Base-by-base conservation (phyloP, 352 stramenopile species). In the Phytopythium litorale region DNA sequence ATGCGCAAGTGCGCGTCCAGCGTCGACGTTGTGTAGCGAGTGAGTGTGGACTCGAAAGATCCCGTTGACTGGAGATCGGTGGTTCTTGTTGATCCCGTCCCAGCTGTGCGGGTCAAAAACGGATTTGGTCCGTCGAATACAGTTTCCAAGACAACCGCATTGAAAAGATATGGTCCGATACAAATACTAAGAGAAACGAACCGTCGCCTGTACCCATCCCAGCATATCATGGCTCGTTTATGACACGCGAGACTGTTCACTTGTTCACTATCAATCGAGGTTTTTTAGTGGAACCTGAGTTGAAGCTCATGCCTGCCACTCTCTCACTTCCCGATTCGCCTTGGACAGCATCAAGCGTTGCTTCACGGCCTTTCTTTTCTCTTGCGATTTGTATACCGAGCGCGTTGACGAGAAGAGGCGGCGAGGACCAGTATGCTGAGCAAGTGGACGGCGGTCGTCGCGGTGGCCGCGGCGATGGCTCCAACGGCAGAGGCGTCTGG, bases 1-100 rank as follows among this genome's bases (percentile, higher is more conserved):
- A 38, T 59, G 15, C 53, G 21, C 3, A 59, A 59, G n/a, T 59
- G 53, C 37, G 38, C 37, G 23, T 59, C 53, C 23, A 50, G 38
- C 15, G 35, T 59, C 21, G 37, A 49, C 25, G 53, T 59, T 13
- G 53, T 59, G 7, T 59, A 59, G 53, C 32, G 7, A 18, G 18
- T 7, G 37, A 12, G 7, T 57, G 32, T 45, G n/a, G 8, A 52
- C n/a, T 23, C 13, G 12, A 46, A 21, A 46, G 16, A 15, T 48
- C 42, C 16, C 33, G 5, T 38, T 38, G 33, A 9, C 33, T 38
- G 33, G 5, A 38, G 5, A 38, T 38, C 33, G 9, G 37, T 43
- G 12, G 15, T 43, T 5, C 33, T 37, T 9, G 33, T 9, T 9
- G 9, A 37, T 37, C 33, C 5, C 33, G 5, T 37, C 33, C 33